A percentile compares a stretch with the other conserved stretches of the same genome.
These are phyloP conservation scores for Paracoccidioides brasiliensis DNA, from an alignment of 2,329 filamentous ascomycete genomes.

Conservation along the genomic window DNA sequence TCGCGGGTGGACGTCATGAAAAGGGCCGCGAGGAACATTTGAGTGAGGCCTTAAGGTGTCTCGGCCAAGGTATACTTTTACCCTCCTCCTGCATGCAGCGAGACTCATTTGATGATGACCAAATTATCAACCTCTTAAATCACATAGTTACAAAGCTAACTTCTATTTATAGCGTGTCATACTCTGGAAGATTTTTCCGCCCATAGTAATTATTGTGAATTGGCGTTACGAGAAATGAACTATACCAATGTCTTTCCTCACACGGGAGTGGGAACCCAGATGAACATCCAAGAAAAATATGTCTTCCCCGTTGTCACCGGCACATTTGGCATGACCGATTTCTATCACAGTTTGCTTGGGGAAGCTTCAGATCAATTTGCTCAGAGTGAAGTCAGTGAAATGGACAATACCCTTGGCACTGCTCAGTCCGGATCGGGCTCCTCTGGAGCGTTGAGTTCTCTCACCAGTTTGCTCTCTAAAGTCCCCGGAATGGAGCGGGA, in stretches of 20 bases:
- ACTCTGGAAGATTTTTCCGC: slow-evolving; percentile 68
- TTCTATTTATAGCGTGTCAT: slow-evolving; percentile 39
- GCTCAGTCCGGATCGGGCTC: slow-evolving; percentile 42
- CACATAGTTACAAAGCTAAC: background rate
- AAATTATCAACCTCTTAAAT: background rate
- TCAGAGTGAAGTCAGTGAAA: slow-evolving; percentile 71
- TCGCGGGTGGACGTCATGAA: slow-evolving; percentile 44
- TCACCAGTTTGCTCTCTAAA: slow-evolving; percentile 61
- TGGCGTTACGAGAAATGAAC: slow-evolving; percentile 60
- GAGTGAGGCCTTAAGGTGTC: slow-evolving; percentile 64
- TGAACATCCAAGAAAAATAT: slow-evolving; percentile 51
- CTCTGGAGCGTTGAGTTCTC: slow-evolving; percentile 39
- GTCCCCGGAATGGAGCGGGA: slow-evolving; percentile 57
- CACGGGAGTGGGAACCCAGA: slow-evolving; percentile 53
- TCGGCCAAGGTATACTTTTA: slow-evolving; percentile 49
- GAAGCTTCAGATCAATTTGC: slow-evolving; percentile 76
- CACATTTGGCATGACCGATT: slow-evolving; percentile 68
- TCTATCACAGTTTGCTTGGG: slow-evolving; percentile 62
- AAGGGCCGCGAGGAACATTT: slow-evolving; percentile 61
- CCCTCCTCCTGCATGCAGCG: background rate
- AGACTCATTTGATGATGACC: background rate
- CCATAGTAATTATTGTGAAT: slow-evolving; percentile 73
- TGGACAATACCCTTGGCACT: slow-evolving; percentile 60
- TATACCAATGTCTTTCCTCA: slow-evolving; percentile 59
- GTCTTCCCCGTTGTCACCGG: slow-evolving; percentile 62